Evolutionary conservation across 345 rosid species (phyloP).

Genomic region (Gossypium raimondii): DNA sequence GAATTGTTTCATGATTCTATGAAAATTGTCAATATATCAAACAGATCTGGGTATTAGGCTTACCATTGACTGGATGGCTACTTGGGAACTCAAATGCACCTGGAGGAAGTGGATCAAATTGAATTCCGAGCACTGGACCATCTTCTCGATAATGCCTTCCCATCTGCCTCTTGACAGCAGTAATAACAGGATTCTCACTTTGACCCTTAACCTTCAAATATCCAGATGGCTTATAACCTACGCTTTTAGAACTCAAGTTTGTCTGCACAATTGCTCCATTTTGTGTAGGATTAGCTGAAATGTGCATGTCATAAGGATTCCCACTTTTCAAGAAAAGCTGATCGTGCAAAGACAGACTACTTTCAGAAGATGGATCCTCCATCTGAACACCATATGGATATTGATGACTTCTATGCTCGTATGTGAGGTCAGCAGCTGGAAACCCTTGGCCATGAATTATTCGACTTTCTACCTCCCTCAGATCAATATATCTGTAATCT

Average conservation of each 20-base stretch:
- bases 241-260: not conserved
- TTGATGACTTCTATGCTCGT: slow-evolving; percentile 33
- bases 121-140: slow-evolving; percentile 76
- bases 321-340: slow-evolving; percentile 38
- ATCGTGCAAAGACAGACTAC: slow-evolving; percentile 60
- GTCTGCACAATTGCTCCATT: slow-evolving; percentile 28
- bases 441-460: slow-evolving; percentile 45
- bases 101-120: slow-evolving; percentile 80
- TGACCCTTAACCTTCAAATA: slow-evolving; percentile 79
- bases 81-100: slow-evolving; percentile 71
- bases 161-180: slow-evolving; percentile 75
- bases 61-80: slow-evolving; percentile 50
- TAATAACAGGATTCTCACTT: slow-evolving; percentile 66
- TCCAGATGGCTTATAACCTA: slow-evolving; percentile 1
- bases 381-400: slow-evolving; percentile 37
- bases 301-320: slow-evolving; percentile 33
- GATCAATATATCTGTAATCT: slow-evolving; percentile 53
- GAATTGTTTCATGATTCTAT: slow-evolving; percentile 5
- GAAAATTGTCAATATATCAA: not conserved
- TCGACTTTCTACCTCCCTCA: slow-evolving; percentile 81
- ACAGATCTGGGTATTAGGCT: slow-evolving; percentile 15
- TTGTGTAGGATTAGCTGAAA: slow-evolving; percentile 30
- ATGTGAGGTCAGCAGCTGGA: slow-evolving; percentile 33
- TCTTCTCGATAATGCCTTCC: slow-evolving; percentile 76
- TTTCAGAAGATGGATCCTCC: slow-evolving; percentile 75